Evolutionary conservation across 2,329 filamentous ascomycete genomes (phyloP).

Genomic region (Nannizziopsis barbatae): DNA sequence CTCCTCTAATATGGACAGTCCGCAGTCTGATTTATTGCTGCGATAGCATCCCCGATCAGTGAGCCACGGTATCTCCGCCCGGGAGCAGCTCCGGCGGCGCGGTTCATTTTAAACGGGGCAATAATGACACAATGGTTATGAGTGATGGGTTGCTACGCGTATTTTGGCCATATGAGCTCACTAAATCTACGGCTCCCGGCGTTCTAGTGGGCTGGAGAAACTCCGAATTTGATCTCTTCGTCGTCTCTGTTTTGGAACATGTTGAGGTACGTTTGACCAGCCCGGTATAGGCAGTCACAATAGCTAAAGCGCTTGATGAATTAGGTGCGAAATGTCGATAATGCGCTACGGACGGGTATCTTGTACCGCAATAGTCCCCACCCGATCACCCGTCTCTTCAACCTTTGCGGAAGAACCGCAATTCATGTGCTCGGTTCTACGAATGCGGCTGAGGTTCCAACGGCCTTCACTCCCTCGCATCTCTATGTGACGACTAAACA

Average conservation of each 20-base stretch:
- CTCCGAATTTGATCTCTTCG: conserved; percentile 78
- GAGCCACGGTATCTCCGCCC: conserved; percentile 74
- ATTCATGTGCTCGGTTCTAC: conserved; percentile 79
- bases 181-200: conserved; percentile 59
- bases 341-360: conserved; percentile 70
- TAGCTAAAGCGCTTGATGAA: conserved; percentile 2
- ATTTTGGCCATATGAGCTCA: conserved; percentile 91
- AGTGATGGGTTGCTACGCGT: conserved; percentile 86
- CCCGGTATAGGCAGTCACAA: conserved; percentile 1
- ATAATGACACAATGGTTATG: conserved; percentile 51
- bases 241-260: conserved; percentile 78
- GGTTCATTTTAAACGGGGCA: conserved; percentile 66
- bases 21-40: conserved; percentile 5
- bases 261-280: conserved; percentile 60
- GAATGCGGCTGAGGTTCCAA: conserved; percentile 48
- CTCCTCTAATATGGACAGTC: neutral
- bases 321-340: conserved; percentile 69
- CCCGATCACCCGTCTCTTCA: conserved; percentile 66
- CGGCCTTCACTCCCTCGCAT: conserved; percentile 54
- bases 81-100: conserved; percentile 85
- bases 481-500: conserved; percentile 49
- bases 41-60: conserved; percentile 68
- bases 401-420: conserved; percentile 68
- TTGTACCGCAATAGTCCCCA: conserved; percentile 75
- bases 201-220: conserved; percentile 95